Conservation (phyloP, 2,329 filamentous ascomycete species). For the Septoria petroselini region DNA sequence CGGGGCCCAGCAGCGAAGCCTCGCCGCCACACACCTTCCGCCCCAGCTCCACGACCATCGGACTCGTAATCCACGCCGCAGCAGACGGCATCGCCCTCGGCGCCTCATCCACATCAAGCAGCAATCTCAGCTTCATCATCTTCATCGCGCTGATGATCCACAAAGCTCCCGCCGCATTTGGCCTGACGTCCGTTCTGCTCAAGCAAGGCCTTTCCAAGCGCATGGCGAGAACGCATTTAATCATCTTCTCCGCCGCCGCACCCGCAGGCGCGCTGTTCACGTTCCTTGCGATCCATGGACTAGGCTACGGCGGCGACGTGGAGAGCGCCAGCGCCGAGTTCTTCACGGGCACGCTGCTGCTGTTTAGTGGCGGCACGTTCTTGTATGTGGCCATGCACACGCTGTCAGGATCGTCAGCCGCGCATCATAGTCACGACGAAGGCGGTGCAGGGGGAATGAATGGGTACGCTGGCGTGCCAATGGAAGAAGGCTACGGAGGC, state of each 20-base stretch:
- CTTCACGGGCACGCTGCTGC: slow-evolving; percentile 85
- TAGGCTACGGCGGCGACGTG: slow-evolving; percentile 60
- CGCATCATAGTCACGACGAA: slow-evolving; percentile 48
- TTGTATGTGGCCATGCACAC: slow-evolving; percentile 99
- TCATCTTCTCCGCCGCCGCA: slow-evolving; percentile 88
- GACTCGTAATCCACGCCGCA: slow-evolving; percentile 91
- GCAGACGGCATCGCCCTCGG: slow-evolving; percentile 96
- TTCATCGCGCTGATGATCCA: slow-evolving; percentile 97
- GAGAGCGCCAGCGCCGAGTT: slow-evolving; percentile 65
- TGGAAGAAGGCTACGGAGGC: slow-evolving; percentile 27
- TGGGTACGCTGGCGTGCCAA: slow-evolving; percentile 28
- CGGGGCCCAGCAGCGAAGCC: slow-evolving; percentile 23
- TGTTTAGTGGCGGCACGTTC: slow-evolving; percentile 97
- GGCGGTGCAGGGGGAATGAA: slow-evolving; percentile 43
- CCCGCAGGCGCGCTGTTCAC: slow-evolving; percentile 81
- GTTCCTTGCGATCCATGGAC: slow-evolving; percentile 71
- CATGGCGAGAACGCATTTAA: slow-evolving; percentile 75
- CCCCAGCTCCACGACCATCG: slow-evolving; percentile 65
- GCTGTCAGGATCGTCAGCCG: slow-evolving; percentile 76
- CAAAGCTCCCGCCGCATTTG: slow-evolving; percentile 90
- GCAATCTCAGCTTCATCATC: slow-evolving; percentile 80
- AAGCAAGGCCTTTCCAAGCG: slow-evolving; percentile 90
- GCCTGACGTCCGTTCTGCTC: slow-evolving; percentile 81
- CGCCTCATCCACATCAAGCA: slow-evolving; percentile 68
- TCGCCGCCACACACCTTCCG: slow-evolving; percentile 19